Conservation (phyloP, 352 stramenopile species). For the Pythium aquatile region DNA sequence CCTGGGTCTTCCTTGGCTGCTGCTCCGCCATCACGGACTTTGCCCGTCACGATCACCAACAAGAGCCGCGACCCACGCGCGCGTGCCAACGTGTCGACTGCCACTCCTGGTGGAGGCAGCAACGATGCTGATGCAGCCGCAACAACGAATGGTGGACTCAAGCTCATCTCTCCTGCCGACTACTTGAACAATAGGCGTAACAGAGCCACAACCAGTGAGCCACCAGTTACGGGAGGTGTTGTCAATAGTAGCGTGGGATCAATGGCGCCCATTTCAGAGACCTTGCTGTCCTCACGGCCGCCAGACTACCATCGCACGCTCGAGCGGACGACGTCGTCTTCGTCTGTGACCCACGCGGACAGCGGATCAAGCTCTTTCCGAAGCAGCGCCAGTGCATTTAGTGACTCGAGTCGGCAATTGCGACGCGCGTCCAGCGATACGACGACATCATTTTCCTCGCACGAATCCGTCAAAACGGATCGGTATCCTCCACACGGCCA, state of each 20-base stretch:
- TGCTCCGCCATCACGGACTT: slow-evolving; percentile 2
- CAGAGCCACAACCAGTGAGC: slow-evolving; percentile 4
- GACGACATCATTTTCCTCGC: neutral
- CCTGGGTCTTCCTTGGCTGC: neutral
- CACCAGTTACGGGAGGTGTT: neutral
- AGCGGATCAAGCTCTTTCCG: neutral
- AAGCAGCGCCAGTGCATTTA: neutral
- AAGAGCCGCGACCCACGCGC: slow-evolving; percentile 20
- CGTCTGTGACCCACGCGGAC: neutral
- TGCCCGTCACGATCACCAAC: slow-evolving; percentile 25
- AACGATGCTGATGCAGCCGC: neutral
- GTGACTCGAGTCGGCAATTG: neutral
- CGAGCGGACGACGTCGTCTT: slow-evolving; percentile 7
- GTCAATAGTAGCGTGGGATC: neutral
- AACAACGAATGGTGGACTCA: neutral
- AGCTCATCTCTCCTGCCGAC: slow-evolving; percentile 25
- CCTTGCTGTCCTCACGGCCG: neutral
- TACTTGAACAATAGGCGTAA: slow-evolving; percentile 27
- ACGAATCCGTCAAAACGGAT: neutral
- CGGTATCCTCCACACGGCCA: slow-evolving; percentile 1
- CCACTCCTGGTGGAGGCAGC: neutral
- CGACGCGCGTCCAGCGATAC: neutral
- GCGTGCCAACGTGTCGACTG: neutral
- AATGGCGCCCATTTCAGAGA: neutral
- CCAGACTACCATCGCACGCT: neutral